Base-by-base conservation (phyloP, 495 filamentous ascomycete genomes). In the Lindgomyces ingoldianus region DNA sequence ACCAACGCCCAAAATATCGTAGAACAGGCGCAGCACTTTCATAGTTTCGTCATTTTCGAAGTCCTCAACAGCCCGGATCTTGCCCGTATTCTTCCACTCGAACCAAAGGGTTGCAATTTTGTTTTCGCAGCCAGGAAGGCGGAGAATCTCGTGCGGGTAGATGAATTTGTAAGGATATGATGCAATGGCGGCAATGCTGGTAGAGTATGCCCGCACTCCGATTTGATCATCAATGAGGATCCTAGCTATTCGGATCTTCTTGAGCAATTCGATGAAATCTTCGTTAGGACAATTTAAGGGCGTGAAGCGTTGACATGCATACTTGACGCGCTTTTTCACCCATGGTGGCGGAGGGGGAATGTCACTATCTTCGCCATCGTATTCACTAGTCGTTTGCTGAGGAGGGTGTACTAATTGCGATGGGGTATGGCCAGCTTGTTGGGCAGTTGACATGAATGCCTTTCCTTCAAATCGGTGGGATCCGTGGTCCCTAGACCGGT, bases 1-100 rank as follows among this genome's bases (percentile, higher is more conserved):
- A n/a, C 87, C 93, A 0, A 98, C 90, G 29, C 93, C 94, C 88
- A 90, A 95, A 64, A 98, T 94, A 0, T 86, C 77, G 70, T 88
- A 86, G 75, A 98, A 96, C 0, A 80, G 70, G 44, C 83, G 78
- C 14, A 97, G 75, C 1, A 85, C 80, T 8, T 78, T 77, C 55
- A 96, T 80, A 14, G 79, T 78, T 10, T 85, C 80, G 68, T 93
- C 86, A 0, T 78, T 74, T 57, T 91, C 83, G 18, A 90, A 78
- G 0, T 88, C 81, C 4, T 81, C 74, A 16, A 88, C 89, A 2
- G 88, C 89, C 25, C 79, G 60, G 29, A 96, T 73, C 22, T 72
- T 76, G 1, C 85, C 86, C 16, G 78, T 85, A 62, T 77, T 75
- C 51, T 84, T 83, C 79, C 85, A 97, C 71, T 96, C 89, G 19